Evolutionary conservation across 257 asterid species (phyloP).

Genomic region (Penstemon newberryi): DNA sequence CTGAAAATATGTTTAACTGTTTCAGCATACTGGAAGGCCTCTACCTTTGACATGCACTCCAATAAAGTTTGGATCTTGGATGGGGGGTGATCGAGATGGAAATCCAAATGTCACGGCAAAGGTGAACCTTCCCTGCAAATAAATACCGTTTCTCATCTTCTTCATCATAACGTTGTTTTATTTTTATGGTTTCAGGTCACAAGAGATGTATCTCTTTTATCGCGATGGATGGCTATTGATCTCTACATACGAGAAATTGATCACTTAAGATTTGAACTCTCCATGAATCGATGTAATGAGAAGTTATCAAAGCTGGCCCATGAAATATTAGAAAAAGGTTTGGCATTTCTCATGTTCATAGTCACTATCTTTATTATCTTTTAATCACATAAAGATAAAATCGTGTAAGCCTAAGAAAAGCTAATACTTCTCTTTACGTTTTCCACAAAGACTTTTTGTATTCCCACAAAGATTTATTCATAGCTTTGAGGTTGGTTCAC

Average conservation of each 20-base stretch:
- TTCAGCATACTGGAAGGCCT: constrained; percentile 89
- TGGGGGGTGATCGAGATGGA: constrained; percentile 99
- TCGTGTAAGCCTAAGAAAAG: too few species aligned
- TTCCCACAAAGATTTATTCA: too few species aligned
- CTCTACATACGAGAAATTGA: constrained; percentile 84
- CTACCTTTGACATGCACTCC: constrained; percentile 97
- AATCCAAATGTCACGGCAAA: constrained; percentile 96
- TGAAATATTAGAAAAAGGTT: constrained; percentile 79
- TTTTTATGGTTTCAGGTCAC: constrained; percentile 63
- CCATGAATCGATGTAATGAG: constrained; percentile 79
- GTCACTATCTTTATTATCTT: too few species aligned
- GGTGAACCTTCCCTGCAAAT: constrained; percentile 40
- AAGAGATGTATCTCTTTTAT: constrained; percentile 77
- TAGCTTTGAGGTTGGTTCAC: too few species aligned
- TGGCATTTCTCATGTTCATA: neutral
- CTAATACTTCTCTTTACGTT: too few species aligned
- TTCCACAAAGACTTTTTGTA: too few species aligned
- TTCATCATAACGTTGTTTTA: constrained; percentile 7
- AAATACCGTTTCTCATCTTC: neutral
- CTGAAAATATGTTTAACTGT: constrained; percentile 29
- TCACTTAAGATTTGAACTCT: constrained; percentile 90
- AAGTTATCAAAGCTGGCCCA: constrained; percentile 67
- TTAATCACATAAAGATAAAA: too few species aligned
- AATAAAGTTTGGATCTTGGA: constrained; percentile 97
- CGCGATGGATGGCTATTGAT: constrained; percentile 99